phyloP scores from a whole-genome alignment of 2,329 filamentous ascomycete genomes.

The Macroventuria anomochaeta region DNA sequence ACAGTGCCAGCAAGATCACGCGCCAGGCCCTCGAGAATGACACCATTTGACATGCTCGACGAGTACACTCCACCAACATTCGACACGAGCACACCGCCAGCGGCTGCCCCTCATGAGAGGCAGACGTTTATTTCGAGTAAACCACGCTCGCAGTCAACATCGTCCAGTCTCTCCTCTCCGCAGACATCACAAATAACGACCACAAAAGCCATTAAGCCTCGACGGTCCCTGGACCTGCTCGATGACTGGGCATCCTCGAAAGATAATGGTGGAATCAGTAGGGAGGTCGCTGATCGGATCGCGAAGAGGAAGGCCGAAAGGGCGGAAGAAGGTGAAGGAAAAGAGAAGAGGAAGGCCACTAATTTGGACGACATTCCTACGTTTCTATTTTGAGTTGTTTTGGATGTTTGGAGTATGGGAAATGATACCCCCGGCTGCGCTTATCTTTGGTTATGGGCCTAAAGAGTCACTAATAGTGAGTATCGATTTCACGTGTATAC shows the following conservation, averaged over 20 bases:
- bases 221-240: slow-evolving; percentile 12
- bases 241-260: slow-evolving; percentile 12
- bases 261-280: slow-evolving; percentile 11
- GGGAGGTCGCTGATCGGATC: slow-evolving; percentile 36
- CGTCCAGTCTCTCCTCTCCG: slow-evolving; percentile 2
- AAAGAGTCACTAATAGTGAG: neutral
- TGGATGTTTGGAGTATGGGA: neutral
- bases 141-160: slow-evolving; percentile 1
- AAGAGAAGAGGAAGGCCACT: slow-evolving; percentile 32
- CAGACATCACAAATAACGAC: neutral
- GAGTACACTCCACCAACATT: slow-evolving; percentile 16
- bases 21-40: slow-evolving; percentile 21
- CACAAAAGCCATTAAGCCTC: neutral
- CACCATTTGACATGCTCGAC: slow-evolving; percentile 38
- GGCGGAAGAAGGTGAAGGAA: slow-evolving; percentile 34
- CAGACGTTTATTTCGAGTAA: too few relatives aligned
- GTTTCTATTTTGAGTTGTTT: slow-evolving; percentile 49
- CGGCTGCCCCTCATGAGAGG: too few relatives aligned
- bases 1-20: slow-evolving; percentile 17
- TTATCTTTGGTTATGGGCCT: neutral
- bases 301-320: slow-evolving; percentile 41
- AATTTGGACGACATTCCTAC: slow-evolving; percentile 53
- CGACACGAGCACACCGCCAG: neutral
- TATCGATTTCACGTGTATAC: neutral
- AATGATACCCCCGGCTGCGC: slow-evolving; percentile 3